Conservation (phyloP, 2,329 filamentous ascomycete species). For the Pseudonectria buxi region DNA sequence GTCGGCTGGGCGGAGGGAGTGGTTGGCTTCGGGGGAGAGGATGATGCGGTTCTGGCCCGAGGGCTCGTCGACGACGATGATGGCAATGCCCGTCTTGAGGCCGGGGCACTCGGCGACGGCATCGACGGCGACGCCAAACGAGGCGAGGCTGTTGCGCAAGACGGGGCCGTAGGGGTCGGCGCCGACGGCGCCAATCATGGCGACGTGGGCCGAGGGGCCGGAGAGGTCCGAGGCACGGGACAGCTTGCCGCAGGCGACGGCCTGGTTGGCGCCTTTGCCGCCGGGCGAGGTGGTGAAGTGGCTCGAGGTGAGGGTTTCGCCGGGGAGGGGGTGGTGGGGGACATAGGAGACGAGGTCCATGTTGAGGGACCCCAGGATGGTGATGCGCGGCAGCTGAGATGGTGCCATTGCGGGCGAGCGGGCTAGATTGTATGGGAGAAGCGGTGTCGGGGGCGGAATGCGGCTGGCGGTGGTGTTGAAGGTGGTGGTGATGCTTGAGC, state of each 20-base stretch:
- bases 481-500: no score
- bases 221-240: slow-evolving; percentile 46
- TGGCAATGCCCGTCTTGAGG: slow-evolving; percentile 60
- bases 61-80: slow-evolving; percentile 68
- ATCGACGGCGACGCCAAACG: slow-evolving; percentile 55
- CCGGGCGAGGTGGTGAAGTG: slow-evolving; percentile 76
- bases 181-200: slow-evolving; percentile 71
- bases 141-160: slow-evolving; percentile 50
- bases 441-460: no score
- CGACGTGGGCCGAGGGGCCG: slow-evolving; percentile 39
- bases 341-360: slow-evolving; percentile 89
- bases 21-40: slow-evolving; percentile 65
- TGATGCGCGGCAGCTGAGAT: slow-evolving; percentile 47
- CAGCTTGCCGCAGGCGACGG: slow-evolving; percentile 78
- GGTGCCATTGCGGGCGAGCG: slow-evolving; percentile 16
- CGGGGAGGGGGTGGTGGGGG: slow-evolving; percentile 71
- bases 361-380: slow-evolving; percentile 88
- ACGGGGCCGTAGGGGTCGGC: slow-evolving; percentile 57
- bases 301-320: slow-evolving; percentile 78
- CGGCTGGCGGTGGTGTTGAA: no score
- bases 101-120: slow-evolving; percentile 39
- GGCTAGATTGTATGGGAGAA: not conserved
- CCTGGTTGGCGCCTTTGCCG: slow-evolving; percentile 95
- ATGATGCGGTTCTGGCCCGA: slow-evolving; percentile 73
- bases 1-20: slow-evolving; percentile 33